phyloP scores from a whole-genome alignment of 257 asterid species.

The Solanum bulbocastanum region DNA sequence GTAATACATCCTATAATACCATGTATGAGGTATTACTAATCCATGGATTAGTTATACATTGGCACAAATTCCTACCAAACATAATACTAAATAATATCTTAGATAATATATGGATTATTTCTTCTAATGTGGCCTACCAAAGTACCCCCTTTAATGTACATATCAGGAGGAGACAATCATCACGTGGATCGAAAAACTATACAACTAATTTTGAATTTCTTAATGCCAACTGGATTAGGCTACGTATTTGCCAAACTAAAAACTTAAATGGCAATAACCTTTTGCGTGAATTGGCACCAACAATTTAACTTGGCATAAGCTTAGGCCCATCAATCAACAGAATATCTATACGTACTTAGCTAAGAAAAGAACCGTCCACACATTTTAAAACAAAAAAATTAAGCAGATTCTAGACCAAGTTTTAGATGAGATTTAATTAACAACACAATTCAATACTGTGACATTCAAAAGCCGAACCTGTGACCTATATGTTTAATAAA shows the following conservation, averaged over 20 bases:
- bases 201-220: not conserved
- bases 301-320: not conserved
- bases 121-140: too few relatives aligned
- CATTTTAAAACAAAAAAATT: not conserved
- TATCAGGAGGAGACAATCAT: not conserved
- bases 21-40: too few relatives aligned
- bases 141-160: too few relatives aligned
- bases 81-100: too few relatives aligned
- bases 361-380: not conserved
- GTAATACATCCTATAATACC: too few relatives aligned
- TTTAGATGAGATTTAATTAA: not conserved
- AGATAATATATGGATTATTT: too few relatives aligned
- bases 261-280: not conserved
- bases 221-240: not conserved
- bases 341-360: not conserved
- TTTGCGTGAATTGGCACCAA: not conserved
- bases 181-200: not conserved
- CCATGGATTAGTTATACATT: too few relatives aligned
- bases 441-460: not conserved
- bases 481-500: not conserved
- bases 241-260: not conserved
- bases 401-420: not conserved
- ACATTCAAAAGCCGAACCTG: not conserved
- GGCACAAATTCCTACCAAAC: too few relatives aligned
- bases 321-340: not conserved